phyloP scores from a whole-genome alignment of 2,329 filamentous ascomycete species.

The Calonectria pseudoreteaudii region DNA sequence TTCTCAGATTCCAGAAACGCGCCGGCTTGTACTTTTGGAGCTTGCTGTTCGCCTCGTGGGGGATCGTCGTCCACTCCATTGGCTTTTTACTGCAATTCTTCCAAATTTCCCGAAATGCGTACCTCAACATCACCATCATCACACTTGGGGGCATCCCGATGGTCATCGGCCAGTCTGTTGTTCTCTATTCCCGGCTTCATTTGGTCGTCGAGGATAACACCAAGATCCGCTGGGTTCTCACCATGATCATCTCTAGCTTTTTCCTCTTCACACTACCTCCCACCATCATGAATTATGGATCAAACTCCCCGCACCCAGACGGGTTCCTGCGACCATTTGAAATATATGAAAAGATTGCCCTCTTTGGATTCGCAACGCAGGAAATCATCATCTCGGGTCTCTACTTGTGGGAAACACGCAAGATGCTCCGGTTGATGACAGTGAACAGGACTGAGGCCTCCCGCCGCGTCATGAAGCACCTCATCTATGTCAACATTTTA shows the following conservation, averaged over 20 bases:
- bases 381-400: slow-evolving; percentile 21
- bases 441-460: neutral
- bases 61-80: slow-evolving; percentile 8
- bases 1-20: slow-evolving; percentile 10
- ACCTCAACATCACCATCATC: slow-evolving; percentile 11
- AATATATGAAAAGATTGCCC: slow-evolving; percentile 16
- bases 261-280: slow-evolving; percentile 14
- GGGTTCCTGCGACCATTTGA: slow-evolving; percentile 44
- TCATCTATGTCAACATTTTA: slow-evolving; percentile 17
- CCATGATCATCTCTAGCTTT: slow-evolving; percentile 15
- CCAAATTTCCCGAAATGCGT: slow-evolving; percentile 11
- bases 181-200: slow-evolving; percentile 21
- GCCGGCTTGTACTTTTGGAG: slow-evolving; percentile 21
- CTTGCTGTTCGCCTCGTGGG: slow-evolving; percentile 18
- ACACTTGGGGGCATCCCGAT: slow-evolving; percentile 10
- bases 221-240: slow-evolving; percentile 12
- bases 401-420: slow-evolving; percentile 19
- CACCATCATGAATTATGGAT: slow-evolving; percentile 43
- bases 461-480: slow-evolving; percentile 11
- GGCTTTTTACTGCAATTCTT: slow-evolving; percentile 18
- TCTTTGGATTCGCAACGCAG: slow-evolving; percentile 12
- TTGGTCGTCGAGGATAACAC: slow-evolving; percentile 1
- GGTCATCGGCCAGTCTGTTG: slow-evolving; percentile 20
- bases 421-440: slow-evolving; percentile 9
- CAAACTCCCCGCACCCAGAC: slow-evolving; percentile 48